phyloP scores from a whole-genome alignment of 2,329 filamentous ascomycete genomes.

The Fusarium poae region DNA sequence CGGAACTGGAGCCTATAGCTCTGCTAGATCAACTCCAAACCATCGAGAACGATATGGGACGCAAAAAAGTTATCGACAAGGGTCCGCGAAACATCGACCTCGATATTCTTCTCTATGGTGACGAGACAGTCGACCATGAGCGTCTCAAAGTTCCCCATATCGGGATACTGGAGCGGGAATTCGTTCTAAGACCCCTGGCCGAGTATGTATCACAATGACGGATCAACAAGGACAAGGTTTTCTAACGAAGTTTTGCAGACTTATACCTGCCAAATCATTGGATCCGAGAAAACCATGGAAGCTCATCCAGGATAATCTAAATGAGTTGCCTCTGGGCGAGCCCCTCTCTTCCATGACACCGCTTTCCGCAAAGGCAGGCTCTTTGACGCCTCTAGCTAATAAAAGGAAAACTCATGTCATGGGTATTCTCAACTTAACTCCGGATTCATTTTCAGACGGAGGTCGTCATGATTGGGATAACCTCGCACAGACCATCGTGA shows the following conservation, averaged over 20 bases:
- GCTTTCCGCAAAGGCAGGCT: constrained; percentile 59
- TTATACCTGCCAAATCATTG: constrained; percentile 68
- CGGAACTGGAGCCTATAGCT: constrained; percentile 77
- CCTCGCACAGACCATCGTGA: constrained; percentile 69
- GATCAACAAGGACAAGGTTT: constrained; percentile 1
- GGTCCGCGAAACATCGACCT: constrained; percentile 95
- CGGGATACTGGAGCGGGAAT: constrained; percentile 89
- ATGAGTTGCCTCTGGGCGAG: constrained; percentile 65
- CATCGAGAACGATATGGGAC: constrained; percentile 84
- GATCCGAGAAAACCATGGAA: constrained; percentile 70
- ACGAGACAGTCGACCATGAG: constrained; percentile 73
- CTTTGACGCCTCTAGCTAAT: constrained; percentile 70
- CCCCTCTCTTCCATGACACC: constrained; percentile 72
- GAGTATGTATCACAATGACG: constrained; percentile 66
- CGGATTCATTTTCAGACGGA: constrained; percentile 97
- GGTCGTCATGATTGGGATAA: constrained; percentile 70
- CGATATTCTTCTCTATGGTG: constrained; percentile 87
- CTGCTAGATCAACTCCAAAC: constrained; percentile 85
- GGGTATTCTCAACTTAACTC: constrained; percentile 94
- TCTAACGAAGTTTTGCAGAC: constrained; percentile 53
- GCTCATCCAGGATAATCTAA: constrained; percentile 70
- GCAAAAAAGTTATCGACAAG: constrained; percentile 89
- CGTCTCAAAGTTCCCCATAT: constrained; percentile 87
- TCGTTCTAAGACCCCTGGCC: constrained; percentile 88
- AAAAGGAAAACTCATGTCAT: constrained; percentile 81